phyloP scores from a whole-genome alignment of 495 filamentous ascomycete species.

The Neurospora sp. region DNA sequence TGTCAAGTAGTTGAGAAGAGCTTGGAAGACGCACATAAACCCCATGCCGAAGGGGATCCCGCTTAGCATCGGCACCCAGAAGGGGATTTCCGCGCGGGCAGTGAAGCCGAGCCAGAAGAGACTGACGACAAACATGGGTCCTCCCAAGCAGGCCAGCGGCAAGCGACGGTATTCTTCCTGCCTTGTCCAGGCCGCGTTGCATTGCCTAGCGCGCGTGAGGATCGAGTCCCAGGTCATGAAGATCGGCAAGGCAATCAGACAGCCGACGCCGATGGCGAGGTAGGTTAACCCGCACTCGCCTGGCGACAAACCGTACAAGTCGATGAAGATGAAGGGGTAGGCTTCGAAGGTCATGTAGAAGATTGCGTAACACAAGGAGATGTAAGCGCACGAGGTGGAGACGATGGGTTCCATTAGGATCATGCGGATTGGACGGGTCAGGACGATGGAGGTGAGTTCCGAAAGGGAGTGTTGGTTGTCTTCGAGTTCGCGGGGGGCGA shows the following conservation, averaged over 20 bases:
- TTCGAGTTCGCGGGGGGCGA: constrained; percentile 28
- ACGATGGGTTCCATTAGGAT: constrained; percentile 38
- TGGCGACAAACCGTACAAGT: constrained; percentile 33
- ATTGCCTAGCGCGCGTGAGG: constrained; percentile 13
- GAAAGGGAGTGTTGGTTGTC: constrained; percentile 12
- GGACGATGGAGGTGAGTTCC: constrained; percentile 27
- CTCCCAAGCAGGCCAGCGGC: constrained; percentile 56
- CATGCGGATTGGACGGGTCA: constrained; percentile 34
- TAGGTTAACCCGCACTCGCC: constrained; percentile 37
- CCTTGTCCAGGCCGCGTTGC: constrained; percentile 22
- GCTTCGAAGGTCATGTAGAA: constrained; percentile 69
- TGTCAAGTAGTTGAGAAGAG: constrained; percentile 59
- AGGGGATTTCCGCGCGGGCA: constrained; percentile 43
- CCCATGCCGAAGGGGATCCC: constrained; percentile 61
- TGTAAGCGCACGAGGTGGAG: constrained; percentile 55
- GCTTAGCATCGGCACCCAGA: constrained; percentile 52
- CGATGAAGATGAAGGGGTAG: constrained; percentile 53
- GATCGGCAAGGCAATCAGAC: constrained; percentile 34
- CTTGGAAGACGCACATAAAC: constrained; percentile 44
- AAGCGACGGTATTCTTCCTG: constrained; percentile 54
- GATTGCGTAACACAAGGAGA: constrained; percentile 59
- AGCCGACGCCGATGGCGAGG: constrained; percentile 36
- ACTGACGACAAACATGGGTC: constrained; percentile 48
- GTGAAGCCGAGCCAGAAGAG: constrained; percentile 72
- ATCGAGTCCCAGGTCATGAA: constrained; percentile 41